phyloP scores from a whole-genome alignment of 441 rosid species.

The Manihot esculenta region DNA sequence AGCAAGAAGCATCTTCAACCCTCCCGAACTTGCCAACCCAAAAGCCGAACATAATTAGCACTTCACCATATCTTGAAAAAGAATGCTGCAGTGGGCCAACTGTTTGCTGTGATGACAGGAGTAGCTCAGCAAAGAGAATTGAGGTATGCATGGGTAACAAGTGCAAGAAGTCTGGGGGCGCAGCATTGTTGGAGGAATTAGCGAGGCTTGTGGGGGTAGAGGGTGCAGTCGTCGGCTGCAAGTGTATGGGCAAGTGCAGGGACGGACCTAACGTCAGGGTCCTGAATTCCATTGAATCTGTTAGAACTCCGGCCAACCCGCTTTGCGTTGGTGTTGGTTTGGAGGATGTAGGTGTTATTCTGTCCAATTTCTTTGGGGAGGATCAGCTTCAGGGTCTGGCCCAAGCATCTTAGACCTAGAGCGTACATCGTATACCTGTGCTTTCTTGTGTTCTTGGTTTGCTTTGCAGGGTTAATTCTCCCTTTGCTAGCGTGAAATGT shows the following conservation, averaged over 20 bases:
- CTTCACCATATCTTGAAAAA: not conserved
- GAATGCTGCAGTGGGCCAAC: constrained; percentile 6
- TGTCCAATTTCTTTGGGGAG: constrained; percentile 40
- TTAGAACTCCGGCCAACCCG: constrained; percentile 39
- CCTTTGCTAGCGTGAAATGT: no score
- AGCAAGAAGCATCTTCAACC: not conserved
- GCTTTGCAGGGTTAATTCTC: no score
- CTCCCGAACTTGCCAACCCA: not conserved
- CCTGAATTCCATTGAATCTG: constrained; percentile 26
- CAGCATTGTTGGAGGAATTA: constrained; percentile 53
- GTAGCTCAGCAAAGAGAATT: constrained; percentile 29
- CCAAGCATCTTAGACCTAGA: constrained; percentile 13
- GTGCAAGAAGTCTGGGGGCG: constrained; percentile 69
- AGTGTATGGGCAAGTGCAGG: constrained; percentile 80
- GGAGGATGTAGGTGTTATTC: constrained; percentile 59
- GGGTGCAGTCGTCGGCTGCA: constrained; percentile 62
- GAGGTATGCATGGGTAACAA: constrained; percentile 86
- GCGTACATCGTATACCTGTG: no score
- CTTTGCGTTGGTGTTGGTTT: constrained; percentile 63
- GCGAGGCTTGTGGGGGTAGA: constrained; percentile 42
- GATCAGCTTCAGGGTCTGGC: constrained; percentile 15
- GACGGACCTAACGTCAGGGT: constrained; percentile 74
- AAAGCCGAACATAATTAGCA: not conserved
- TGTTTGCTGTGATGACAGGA: not conserved
- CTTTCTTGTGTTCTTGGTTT: no score